Evolutionary conservation across 2,329 filamentous ascomycete species (phyloP).

Genomic region (Davidsoniella virescens): DNA sequence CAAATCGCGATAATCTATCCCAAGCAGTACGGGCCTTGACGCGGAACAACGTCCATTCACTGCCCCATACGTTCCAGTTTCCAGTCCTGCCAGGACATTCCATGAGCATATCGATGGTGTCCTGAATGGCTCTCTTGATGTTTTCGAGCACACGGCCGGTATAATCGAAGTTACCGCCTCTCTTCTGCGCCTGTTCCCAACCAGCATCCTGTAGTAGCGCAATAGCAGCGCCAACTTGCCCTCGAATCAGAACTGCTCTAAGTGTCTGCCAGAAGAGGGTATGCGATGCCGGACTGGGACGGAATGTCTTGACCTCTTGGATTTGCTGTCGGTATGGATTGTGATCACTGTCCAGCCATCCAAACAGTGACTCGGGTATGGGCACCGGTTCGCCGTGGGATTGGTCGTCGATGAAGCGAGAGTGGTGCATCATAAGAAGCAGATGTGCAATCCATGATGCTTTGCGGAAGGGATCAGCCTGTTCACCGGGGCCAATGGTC

Average conservation of each 20-base stretch:
- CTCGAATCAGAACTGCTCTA: conserved; percentile 58
- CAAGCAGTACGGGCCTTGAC: conserved; percentile 54
- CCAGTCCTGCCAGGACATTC: conserved; percentile 52
- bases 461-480: conserved; percentile 51
- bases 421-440: conserved; percentile 64
- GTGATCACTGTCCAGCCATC: conserved; percentile 68
- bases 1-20: conserved; percentile 57
- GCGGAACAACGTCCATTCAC: conserved; percentile 73
- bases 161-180: conserved; percentile 52
- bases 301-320: conserved; percentile 43
- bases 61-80: conserved; percentile 70
- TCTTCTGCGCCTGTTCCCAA: conserved; percentile 60
- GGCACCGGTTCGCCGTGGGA: conserved; percentile 31
- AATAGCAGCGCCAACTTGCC: conserved; percentile 52
- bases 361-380: conserved; percentile 61
- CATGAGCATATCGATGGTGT: conserved; percentile 52
- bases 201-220: conserved; percentile 56
- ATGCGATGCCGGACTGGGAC: conserved; percentile 61
- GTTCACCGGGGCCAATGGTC: conserved; percentile 48
- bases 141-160: conserved; percentile 60
- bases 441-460: conserved; percentile 66
- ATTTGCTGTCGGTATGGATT: conserved; percentile 54
- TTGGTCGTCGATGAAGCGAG: conserved; percentile 26
- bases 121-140: conserved; percentile 53
- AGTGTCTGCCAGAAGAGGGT: conserved; percentile 72